phyloP scores from a whole-genome alignment of 2,329 filamentous ascomycete genomes.

The Didymella pomorum region DNA sequence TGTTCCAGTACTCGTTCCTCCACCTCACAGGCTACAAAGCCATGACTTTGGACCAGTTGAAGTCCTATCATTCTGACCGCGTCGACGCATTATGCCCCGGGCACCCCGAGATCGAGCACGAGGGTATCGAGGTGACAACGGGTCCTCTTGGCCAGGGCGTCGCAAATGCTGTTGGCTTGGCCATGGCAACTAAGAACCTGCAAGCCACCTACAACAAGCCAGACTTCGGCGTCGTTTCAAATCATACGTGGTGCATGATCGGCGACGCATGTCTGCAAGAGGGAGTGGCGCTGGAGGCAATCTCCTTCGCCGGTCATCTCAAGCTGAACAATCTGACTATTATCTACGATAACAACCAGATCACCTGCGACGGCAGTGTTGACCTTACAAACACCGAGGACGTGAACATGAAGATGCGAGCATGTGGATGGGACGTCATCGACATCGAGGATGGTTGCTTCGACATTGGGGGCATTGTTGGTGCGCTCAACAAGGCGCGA shows the following conservation, averaged over 20 bases:
- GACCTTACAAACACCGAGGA: constrained; percentile 65
- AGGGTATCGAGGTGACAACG: constrained; percentile 67
- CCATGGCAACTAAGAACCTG: constrained; percentile 65
- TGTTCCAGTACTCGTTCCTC: constrained; percentile 64
- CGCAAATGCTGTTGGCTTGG: constrained; percentile 67
- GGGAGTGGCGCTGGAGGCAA: constrained; percentile 65
- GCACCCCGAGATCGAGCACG: constrained; percentile 65
- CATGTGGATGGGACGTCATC: constrained; percentile 64
- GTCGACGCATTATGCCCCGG: constrained; percentile 62
- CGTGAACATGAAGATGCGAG: constrained; percentile 65
- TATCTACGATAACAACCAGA: constrained; percentile 69
- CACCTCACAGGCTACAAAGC: constrained; percentile 63
- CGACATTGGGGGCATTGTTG: constrained; percentile 59
- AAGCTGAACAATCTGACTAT: constrained; percentile 64
- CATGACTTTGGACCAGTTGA: constrained; percentile 66
- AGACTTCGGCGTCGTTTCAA: constrained; percentile 58
- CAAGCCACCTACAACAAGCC: constrained; percentile 63
- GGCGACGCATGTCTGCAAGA: constrained; percentile 68
- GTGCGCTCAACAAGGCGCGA: constrained; percentile 58
- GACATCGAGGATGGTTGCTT: constrained; percentile 62
- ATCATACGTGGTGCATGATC: constrained; percentile 65
- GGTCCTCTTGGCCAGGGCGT: constrained; percentile 67
- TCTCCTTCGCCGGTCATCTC: constrained; percentile 65
- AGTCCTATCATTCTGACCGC: constrained; percentile 61
- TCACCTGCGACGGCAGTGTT: constrained; percentile 66